These are phyloP conservation scores for Pseudozyma thailandica DNA, from an alignment of 1,284 basidiomycete species.

Conservation along the genomic window DNA sequence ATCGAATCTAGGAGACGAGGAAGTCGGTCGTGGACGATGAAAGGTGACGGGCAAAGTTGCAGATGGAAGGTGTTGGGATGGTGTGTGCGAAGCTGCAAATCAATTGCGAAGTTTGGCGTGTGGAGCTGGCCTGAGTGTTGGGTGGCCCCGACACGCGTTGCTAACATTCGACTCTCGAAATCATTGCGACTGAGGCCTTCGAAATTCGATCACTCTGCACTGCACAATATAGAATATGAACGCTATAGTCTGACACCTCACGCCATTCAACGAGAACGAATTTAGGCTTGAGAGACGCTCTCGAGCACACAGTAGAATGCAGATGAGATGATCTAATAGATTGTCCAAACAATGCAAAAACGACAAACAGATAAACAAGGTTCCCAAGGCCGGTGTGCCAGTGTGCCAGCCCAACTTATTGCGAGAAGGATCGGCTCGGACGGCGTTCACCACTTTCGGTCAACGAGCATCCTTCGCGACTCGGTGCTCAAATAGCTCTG, in stretches of 20 bases:
- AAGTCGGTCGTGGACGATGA: too few relatives aligned
- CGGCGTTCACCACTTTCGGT: slow-evolving; percentile 41
- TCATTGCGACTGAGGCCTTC: slow-evolving; percentile 6
- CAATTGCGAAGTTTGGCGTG: slow-evolving; percentile 20
- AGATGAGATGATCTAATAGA: not conserved
- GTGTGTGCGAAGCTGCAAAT: slow-evolving; percentile 18
- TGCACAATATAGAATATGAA: not conserved
- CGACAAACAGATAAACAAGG: not conserved
- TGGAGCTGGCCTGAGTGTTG: slow-evolving; percentile 38
- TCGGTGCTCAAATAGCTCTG: slow-evolving; percentile 48
- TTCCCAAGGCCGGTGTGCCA: not conserved
- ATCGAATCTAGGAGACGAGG: too few relatives aligned
- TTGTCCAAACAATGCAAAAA: slow-evolving; percentile 20
- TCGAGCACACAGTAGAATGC: not conserved
- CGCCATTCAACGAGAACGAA: not conserved
- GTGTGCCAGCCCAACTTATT: not conserved
- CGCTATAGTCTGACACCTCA: not conserved
- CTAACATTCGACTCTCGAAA: slow-evolving; percentile 13
- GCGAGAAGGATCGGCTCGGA: not conserved
- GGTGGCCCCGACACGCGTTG: slow-evolving; percentile 46
- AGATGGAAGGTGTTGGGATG: slow-evolving; percentile 2
- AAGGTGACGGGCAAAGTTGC: slow-evolving; percentile 2
- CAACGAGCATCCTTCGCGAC: slow-evolving; percentile 45
- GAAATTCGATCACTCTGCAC: slow-evolving; percentile 40
- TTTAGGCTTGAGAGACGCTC: not conserved